These are phyloP conservation scores for Conticribra weissflogii DNA, from an alignment of 108 stramenopile genomes.

Conservation along the genomic window DNA sequence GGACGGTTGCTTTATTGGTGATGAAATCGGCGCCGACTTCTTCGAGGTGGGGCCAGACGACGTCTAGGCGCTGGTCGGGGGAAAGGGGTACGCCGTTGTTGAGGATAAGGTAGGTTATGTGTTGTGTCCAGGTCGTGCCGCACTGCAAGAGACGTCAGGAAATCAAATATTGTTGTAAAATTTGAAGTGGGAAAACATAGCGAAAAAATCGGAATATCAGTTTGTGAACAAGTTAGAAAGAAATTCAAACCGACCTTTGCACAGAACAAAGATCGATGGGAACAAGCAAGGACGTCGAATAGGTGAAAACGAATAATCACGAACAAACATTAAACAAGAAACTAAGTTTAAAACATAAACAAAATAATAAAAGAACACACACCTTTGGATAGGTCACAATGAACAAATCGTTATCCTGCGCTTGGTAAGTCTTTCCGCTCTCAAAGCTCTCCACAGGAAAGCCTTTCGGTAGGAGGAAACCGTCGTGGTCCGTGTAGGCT, in stretches of 20 bases:
- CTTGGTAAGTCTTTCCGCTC: conserved; percentile 43
- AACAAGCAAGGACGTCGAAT: too few relatives aligned
- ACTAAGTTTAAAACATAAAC: background rate
- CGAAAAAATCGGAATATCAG: background rate
- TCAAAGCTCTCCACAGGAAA: conserved; percentile 52
- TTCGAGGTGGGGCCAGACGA: conserved; percentile 57
- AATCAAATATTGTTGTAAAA: too few relatives aligned
- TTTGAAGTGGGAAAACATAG: background rate
- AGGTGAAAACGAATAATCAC: too few relatives aligned
- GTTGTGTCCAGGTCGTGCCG: conserved; percentile 63
- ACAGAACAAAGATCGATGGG: too few relatives aligned
- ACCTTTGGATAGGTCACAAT: conserved; percentile 62
- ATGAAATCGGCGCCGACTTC: conserved; percentile 55
- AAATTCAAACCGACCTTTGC: too few relatives aligned
- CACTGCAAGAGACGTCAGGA: conserved; percentile 16
- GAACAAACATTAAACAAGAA: too few relatives aligned
- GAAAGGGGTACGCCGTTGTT: conserved; percentile 50
- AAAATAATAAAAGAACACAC: background rate
- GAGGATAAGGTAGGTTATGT: conserved; percentile 60
- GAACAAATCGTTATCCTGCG: conserved; percentile 56
- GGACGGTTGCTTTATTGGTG: conserved; percentile 20
- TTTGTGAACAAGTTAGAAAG: too few relatives aligned
- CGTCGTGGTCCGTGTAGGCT: conserved; percentile 53
- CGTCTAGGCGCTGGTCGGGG: conserved; percentile 47
- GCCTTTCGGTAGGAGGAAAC: conserved; percentile 49